phyloP scores from a whole-genome alignment of 768 basidiomycete species.

The Coprinopsis cinerea region DNA sequence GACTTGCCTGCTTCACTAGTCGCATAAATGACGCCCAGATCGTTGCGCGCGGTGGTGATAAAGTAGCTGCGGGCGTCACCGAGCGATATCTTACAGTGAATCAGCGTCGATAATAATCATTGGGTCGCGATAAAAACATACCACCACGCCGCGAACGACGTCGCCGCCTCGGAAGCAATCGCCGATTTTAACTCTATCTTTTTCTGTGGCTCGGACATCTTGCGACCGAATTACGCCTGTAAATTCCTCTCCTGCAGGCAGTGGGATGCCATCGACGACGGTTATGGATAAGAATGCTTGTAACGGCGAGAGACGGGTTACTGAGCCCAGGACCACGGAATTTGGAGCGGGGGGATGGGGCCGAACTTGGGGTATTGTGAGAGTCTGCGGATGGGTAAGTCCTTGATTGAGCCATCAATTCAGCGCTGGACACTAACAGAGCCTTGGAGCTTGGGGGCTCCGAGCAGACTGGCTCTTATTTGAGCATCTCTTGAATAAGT shows the following conservation, averaged over 20 bases:
- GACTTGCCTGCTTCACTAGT: slow-evolving; percentile 75
- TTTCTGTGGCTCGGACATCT: slow-evolving; percentile 87
- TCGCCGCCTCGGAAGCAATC: slow-evolving; percentile 92
- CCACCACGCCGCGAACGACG: slow-evolving; percentile 81
- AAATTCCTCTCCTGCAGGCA: slow-evolving; percentile 83
- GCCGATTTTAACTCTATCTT: slow-evolving; percentile 82
- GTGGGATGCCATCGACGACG: slow-evolving; percentile 80
- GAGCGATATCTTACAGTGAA: slow-evolving; percentile 66
- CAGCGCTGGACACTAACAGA: slow-evolving; percentile 48
- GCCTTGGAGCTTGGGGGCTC: slow-evolving; percentile 53
- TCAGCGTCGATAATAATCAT: background rate
- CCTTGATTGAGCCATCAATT: slow-evolving; percentile 15
- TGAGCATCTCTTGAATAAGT: slow-evolving; percentile 59
- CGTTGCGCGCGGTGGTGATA: slow-evolving; percentile 84
- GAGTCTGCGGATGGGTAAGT: slow-evolving; percentile 33
- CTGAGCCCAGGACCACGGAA: slow-evolving; percentile 74
- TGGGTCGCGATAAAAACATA: slow-evolving; percentile 31
- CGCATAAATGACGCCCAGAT: slow-evolving; percentile 88
- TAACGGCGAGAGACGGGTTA: slow-evolving; percentile 76
- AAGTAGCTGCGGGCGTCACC: slow-evolving; percentile 92
- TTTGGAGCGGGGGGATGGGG: slow-evolving; percentile 70
- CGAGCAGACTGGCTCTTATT: slow-evolving; percentile 66
- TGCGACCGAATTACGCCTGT: slow-evolving; percentile 82
- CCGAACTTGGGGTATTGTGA: slow-evolving; percentile 59
- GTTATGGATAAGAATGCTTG: slow-evolving; percentile 82